Evolutionary conservation across 495 filamentous ascomycete species (phyloP), one percentile per base, ranked within the genome.

Genomic region (Aspergillus indologenus): DNA sequence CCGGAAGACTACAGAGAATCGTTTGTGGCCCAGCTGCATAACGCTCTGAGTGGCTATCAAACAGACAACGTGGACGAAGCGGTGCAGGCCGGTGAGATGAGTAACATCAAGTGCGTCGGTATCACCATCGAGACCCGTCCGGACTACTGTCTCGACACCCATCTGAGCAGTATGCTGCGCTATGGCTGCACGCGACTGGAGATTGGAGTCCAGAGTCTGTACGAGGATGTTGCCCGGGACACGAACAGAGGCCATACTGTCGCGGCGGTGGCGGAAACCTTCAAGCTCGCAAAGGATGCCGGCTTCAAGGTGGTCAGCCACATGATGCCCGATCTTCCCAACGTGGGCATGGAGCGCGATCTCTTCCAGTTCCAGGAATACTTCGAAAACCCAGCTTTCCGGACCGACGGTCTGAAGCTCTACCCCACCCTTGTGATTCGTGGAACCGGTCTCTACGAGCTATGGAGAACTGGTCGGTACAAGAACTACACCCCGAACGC

Each of bases 301-400:
- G 94, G 94, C 17, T 98, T 96, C 82, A 98, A 98, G 72, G 93
- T 98, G 7, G 94, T 98, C 63, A 92, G 88, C 60, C 94, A 98
- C 73, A 98, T 98, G 94, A 98, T 98, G 94, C 94, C 94, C 15
- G 94, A 98, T 68, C 79, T 98, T 24, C 94, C 94, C 14, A 98
- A 98, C 66, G 94, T 98, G 5, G 94, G 94, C 56, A 95, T 97
- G 89, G 95, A 98, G 75, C 88, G 94, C 60, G 94, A 98, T 69
- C 78, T 98, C 23, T 91, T 93, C 68, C 94, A 98, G 64, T 98
- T 98, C 76, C 82, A 87, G 59, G 94, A 98, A 73, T 98, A 98
- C 72, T 98, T 98, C 63, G 91, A 94, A 72, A 97, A 95, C 71
- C 94, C 94, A 11, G 89, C 83, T 59, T 98, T 98, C 77, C 86